Percentiles rank a stretch among this genome's conserved stretches.
phyloP scores from a whole-genome alignment of 768 basidiomycete genomes.

The Xerocomus brunneocitrinus region DNA sequence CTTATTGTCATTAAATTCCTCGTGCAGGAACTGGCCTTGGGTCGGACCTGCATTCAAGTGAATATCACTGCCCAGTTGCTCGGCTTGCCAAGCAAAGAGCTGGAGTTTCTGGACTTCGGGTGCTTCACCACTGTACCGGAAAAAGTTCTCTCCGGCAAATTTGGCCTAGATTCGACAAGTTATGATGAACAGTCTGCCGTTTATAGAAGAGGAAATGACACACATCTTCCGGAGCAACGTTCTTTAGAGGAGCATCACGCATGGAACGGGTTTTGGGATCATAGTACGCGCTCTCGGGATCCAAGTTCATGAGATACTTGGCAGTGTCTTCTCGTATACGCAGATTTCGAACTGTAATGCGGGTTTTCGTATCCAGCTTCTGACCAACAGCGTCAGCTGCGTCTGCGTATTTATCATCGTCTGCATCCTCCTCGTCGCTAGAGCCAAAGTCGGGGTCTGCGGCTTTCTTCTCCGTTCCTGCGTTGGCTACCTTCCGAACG shows the following conservation, averaged over 20 bases:
- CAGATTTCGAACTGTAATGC: slow-evolving; percentile 96
- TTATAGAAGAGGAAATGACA: slow-evolving; percentile 24
- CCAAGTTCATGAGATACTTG: slow-evolving; percentile 96
- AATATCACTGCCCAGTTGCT: slow-evolving; percentile 88
- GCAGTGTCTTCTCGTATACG: slow-evolving; percentile 99
- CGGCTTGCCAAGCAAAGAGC: slow-evolving; percentile 96
- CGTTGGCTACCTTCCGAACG: slow-evolving; percentile 93
- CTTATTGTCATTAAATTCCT: slow-evolving; percentile 90
- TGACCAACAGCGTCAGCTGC: slow-evolving; percentile 97
- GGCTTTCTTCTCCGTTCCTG: slow-evolving; percentile 65
- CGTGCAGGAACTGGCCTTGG: slow-evolving; percentile 86
- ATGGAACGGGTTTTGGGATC: slow-evolving; percentile 99
- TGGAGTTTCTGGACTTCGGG: slow-evolving; percentile 88
- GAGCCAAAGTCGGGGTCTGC: slow-evolving; percentile 92
- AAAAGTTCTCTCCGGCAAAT: slow-evolving; percentile 97
- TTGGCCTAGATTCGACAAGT: slow-evolving; percentile 46
- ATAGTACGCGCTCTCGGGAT: slow-evolving; percentile 94
- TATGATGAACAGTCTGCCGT: neutral
- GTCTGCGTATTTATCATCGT: slow-evolving; percentile 98
- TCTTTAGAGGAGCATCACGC: slow-evolving; percentile 89
- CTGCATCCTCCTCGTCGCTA: slow-evolving; percentile 91
- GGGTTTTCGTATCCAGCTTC: slow-evolving; percentile 95
- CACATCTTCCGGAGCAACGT: slow-evolving; percentile 84
- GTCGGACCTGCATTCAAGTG: slow-evolving; percentile 97
- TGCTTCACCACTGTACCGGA: slow-evolving; percentile 89